These are phyloP conservation scores for Rutstroemia sp. DNA, from an alignment of 2,329 filamentous ascomycete species.

Conservation along the genomic window DNA sequence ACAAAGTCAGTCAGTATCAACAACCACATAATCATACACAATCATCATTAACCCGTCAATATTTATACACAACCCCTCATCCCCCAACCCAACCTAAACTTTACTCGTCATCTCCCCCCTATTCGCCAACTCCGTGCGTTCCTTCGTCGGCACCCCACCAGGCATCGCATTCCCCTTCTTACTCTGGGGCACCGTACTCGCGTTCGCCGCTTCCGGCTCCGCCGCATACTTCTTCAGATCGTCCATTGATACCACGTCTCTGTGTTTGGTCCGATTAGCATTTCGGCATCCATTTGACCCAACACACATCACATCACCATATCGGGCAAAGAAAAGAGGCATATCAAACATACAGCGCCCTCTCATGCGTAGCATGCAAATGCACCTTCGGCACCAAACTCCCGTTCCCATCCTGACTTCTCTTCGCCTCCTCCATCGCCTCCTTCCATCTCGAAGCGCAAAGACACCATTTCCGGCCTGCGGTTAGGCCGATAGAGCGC, in stretches of 20 bases:
- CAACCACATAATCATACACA: too few species aligned
- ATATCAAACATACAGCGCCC: conserved; percentile 25
- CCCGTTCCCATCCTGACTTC: neutral
- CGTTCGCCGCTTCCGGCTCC: conserved; percentile 17
- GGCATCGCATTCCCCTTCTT: conserved; percentile 10
- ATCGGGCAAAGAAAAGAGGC: too few species aligned
- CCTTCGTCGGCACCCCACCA: conserved; percentile 14
- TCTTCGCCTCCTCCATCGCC: conserved; percentile 31
- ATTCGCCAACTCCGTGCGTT: conserved; percentile 17
- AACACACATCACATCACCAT: too few species aligned
- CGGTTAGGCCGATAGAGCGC: conserved; percentile 44
- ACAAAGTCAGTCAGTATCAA: too few species aligned
- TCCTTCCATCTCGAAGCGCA: conserved; percentile 54
- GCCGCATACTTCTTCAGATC: conserved; percentile 30
- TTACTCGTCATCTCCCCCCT: conserved; percentile 14
- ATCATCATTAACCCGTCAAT: too few species aligned
- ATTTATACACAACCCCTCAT: too few species aligned
- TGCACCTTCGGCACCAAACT: conserved; percentile 28
- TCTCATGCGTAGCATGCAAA: conserved; percentile 32
- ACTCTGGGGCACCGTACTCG: conserved; percentile 17
- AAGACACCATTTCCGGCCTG: conserved; percentile 56
- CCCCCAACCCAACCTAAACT: neutral
- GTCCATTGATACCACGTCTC: conserved; percentile 22
- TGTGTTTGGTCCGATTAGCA: neutral
- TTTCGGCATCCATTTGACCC: neutral